Conservation (phyloP, 257 asterid species). For the Nicotiana sylvestris region DNA sequence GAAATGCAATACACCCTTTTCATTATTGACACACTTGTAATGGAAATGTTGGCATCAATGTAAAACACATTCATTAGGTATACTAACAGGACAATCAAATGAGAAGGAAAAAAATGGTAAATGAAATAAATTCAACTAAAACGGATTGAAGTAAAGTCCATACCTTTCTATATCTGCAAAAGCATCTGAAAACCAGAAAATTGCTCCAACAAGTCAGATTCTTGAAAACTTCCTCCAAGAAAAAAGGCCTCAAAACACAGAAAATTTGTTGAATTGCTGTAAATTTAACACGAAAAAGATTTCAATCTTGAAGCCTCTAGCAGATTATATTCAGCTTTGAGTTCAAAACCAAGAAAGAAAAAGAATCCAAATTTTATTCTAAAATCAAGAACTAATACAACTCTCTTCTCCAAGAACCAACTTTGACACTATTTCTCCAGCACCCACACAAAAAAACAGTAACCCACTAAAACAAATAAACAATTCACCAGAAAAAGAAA, state of each 20-base stretch:
- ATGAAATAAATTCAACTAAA: conserved; percentile 1
- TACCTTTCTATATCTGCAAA: conserved; percentile 29
- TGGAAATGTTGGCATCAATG: conserved; percentile 13
- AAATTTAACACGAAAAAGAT: not conserved
- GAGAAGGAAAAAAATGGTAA: conserved; percentile 10
- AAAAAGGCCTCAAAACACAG: conserved; percentile 5
- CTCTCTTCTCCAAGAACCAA: conserved; percentile 4
- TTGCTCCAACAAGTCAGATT: not conserved
- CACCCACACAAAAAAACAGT: not conserved
- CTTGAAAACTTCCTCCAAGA: not conserved
- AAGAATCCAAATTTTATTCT: not conserved
- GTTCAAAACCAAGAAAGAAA: not conserved
- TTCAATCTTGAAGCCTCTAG: not conserved
- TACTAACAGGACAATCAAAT: not conserved
- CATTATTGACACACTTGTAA: conserved; percentile 14
- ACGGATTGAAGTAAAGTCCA: not conserved
- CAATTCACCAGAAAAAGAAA: not conserved
- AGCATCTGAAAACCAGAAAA: not conserved
- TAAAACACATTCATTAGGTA: not conserved
- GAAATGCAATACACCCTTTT: not conserved
- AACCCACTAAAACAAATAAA: not conserved
- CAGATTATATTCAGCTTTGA: not conserved
- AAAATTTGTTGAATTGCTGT: conserved; percentile 12
- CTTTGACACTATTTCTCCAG: not conserved
- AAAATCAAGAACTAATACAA: not conserved